Percentiles rank a stretch among this genome's conserved stretches.
Evolutionary conservation across 2,329 filamentous ascomycete genomes (phyloP).

Genomic region (Lizonia empirigonia): DNA sequence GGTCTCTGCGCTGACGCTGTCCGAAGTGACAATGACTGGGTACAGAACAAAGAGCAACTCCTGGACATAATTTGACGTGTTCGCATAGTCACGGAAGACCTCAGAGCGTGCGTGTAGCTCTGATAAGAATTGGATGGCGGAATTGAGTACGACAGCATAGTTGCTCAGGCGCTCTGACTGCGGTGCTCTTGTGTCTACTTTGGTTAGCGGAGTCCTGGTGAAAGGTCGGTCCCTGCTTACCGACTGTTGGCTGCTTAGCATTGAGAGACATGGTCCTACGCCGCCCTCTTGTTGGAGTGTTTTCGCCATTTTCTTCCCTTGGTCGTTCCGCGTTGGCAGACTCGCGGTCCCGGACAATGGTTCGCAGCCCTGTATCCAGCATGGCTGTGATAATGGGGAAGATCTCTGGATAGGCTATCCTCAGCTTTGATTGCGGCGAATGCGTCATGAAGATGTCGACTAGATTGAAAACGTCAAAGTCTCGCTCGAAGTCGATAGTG

Average conservation of each 20-base stretch:
- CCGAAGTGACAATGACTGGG: slow-evolving; percentile 84
- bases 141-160: slow-evolving; percentile 71
- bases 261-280: slow-evolving; percentile 71
- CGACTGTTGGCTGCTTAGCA: slow-evolving; percentile 56
- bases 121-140: slow-evolving; percentile 77
- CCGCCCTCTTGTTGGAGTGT: slow-evolving; percentile 49
- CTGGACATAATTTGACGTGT: slow-evolving; percentile 80
- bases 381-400: slow-evolving; percentile 81
- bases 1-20: slow-evolving; percentile 79
- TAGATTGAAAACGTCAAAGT: slow-evolving; percentile 76
- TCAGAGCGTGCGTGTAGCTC: slow-evolving; percentile 77
- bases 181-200: slow-evolving; percentile 37
- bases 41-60: slow-evolving; percentile 81
- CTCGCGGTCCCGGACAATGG: slow-evolving; percentile 45
- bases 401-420: slow-evolving; percentile 78
- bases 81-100: slow-evolving; percentile 81
- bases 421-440: slow-evolving; percentile 51
- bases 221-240: slow-evolving; percentile 19
- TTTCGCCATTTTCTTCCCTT: slow-evolving; percentile 27
- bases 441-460: slow-evolving; percentile 69
- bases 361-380: slow-evolving; percentile 81
- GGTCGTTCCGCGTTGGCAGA: slow-evolving; percentile 21
- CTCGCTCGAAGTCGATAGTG: slow-evolving; percentile 71
- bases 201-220: slow-evolving; percentile 18
- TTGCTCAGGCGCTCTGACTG: slow-evolving; percentile 53